Percentiles rank a stretch among this genome's conserved stretches.
phyloP scores from a whole-genome alignment of 768 basidiomycete genomes.

The Pulveroboletus sp. region DNA sequence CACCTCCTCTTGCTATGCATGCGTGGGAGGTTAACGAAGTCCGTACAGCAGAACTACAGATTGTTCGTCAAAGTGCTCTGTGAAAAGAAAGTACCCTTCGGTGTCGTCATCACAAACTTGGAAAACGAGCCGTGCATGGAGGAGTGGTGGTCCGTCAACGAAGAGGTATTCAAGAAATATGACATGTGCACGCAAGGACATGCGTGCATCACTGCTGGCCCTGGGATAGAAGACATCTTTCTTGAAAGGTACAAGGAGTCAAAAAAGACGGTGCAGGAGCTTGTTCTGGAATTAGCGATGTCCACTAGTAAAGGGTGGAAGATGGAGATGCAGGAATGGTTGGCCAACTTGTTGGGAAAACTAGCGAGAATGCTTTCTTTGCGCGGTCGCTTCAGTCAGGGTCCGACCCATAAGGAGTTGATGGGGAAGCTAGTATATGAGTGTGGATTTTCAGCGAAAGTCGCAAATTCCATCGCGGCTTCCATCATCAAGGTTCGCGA shows the following conservation, averaged over 20 bases:
- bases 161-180: conserved; percentile 25
- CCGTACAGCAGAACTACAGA: conserved; percentile 35
- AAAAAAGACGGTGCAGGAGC: conserved; percentile 15
- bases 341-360: conserved; percentile 16
- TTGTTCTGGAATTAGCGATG: conserved; percentile 10
- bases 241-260: conserved; percentile 31
- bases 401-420: conserved; percentile 8
- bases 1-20: conserved; percentile 38
- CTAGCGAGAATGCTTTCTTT: conserved; percentile 17
- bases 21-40: conserved; percentile 35
- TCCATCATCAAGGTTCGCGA: conserved; percentile 19
- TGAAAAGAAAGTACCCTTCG: conserved; percentile 32
- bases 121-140: conserved; percentile 34
- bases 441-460: conserved; percentile 17
- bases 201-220: conserved; percentile 38
- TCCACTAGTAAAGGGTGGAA: conserved; percentile 10
- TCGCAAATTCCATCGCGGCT: conserved; percentile 14
- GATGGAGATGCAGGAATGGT: conserved; percentile 16
- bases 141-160: conserved; percentile 38
- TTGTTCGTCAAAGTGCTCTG: conserved; percentile 39
- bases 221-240: conserved; percentile 21
- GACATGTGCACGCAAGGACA: conserved; percentile 30
- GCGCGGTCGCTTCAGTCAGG: not conserved
- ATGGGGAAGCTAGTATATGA: conserved; percentile 7
- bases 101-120: conserved; percentile 37